Conservation (phyloP, 2,329 filamentous ascomycete species). For the Cladorrhinum sp. region DNA sequence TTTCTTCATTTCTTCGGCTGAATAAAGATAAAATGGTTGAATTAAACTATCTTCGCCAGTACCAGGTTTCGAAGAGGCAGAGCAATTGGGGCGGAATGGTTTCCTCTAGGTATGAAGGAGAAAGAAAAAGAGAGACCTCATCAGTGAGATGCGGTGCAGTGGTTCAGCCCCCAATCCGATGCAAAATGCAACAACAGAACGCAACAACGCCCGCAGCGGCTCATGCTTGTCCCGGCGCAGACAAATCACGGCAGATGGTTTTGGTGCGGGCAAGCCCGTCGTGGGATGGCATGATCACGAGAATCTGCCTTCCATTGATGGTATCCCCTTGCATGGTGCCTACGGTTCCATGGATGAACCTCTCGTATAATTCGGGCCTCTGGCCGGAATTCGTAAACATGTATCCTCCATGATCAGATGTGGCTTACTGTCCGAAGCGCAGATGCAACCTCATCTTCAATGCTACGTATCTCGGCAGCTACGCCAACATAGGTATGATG, state of each 20-base stretch:
- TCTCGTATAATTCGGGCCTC: neutral
- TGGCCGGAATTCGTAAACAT: neutral
- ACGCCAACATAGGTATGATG: neutral
- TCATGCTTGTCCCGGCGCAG: slow-evolving; percentile 2
- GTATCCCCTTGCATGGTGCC: too few relatives aligned
- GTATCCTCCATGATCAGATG: neutral
- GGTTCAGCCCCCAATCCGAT: neutral
- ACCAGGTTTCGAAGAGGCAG: neutral
- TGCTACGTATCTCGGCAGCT: neutral
- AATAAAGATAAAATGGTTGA: neutral
- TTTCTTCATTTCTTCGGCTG: neutral
- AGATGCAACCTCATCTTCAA: neutral
- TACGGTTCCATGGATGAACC: neutral
- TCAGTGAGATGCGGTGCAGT: too few relatives aligned
- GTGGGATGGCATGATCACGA: neutral
- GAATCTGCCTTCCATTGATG: neutral
- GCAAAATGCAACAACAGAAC: neutral
- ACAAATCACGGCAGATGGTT: neutral
- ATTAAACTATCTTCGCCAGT: neutral
- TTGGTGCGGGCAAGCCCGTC: neutral
- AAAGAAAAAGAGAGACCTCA: neutral
- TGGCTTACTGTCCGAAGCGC: neutral
- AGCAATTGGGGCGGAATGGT: neutral
- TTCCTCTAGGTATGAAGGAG: too few relatives aligned
- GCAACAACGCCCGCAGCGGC: neutral